Evolutionary conservation across 805 yeast genomes (phyloP), one percentile per base, ranked within the genome.

Genomic region (Isabelozyma gotoi): DNA sequence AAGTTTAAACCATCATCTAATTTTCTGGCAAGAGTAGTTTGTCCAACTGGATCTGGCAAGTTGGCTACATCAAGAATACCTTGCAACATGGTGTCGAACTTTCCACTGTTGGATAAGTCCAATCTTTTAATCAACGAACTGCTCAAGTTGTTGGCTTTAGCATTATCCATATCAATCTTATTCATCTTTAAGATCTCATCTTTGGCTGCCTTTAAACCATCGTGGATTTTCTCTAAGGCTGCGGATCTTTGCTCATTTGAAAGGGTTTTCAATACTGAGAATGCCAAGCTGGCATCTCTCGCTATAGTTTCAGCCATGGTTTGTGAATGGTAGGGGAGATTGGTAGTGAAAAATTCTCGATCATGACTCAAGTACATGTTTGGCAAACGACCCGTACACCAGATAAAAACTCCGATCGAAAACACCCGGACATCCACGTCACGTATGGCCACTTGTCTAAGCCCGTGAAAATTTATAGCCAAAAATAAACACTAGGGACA

Each of bases 1-100:
- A 94, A 70, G 40, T 82, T 85, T 50, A 94, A 77, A n/a, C 88
- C 95, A 42, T 89, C 96, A 61, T 94, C 99, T 24, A 94, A 72
- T 62, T 88, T 81, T 35, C 84, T 82, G 31, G 95, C 90, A 54
- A 94, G 71, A 2, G 94, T 85, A 48, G 86, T 67, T 60, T 85
- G 85, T n/a, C 97, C 96, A 33, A 92, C 84, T 14, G 99, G 99
- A 62, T 94, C 98, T 21, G 84, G 87, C 41, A 94, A 74, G 2
- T 77, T 77, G 1, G 96, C 94, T 15, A 94, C 99, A 54, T 94
- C 99, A 38, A 85, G 71, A 12, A 94, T 83, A 19, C 99, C 99
- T 60, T 90, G 94, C 41, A 92, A 78, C 99, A 94, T 94, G 19
- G 87, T 73, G 49, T 91, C 98, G 58, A 80, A 94, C 64, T 95